Conservation (phyloP, 2,329 filamentous ascomycete species). For the Hypoxylon sp. region DNA sequence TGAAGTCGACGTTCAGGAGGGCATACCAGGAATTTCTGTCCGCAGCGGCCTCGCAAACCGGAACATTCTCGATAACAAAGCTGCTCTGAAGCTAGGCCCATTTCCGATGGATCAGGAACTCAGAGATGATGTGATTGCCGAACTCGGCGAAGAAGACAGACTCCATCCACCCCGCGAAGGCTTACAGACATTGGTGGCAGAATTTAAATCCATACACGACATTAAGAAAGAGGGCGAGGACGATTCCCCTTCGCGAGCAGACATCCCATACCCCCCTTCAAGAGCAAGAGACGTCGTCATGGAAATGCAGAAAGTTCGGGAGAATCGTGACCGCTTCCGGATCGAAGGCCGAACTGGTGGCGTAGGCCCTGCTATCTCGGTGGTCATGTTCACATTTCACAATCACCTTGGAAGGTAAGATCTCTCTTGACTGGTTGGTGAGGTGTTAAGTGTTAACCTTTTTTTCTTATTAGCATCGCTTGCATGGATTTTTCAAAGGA, state of each 20-base stretch:
- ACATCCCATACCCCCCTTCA: conserved; percentile 89
- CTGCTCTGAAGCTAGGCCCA: conserved; percentile 80
- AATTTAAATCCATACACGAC: conserved; percentile 83
- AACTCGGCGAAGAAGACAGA: conserved; percentile 88
- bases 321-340: conserved; percentile 91
- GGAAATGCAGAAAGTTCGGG: conserved; percentile 93
- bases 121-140: conserved; percentile 86
- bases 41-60: conserved; percentile 74
- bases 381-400: conserved; percentile 99
- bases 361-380: conserved; percentile 84
- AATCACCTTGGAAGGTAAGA: conserved; percentile 91
- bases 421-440: not conserved
- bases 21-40: conserved; percentile 69
- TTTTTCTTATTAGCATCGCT: conserved; percentile 73
- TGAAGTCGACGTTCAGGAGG: conserved; percentile 74
- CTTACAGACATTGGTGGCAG: conserved; percentile 81
- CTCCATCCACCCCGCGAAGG: conserved; percentile 80
- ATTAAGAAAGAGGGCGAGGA: conserved; percentile 93
- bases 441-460: conserved; percentile 17
- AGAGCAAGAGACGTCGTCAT: conserved; percentile 91
- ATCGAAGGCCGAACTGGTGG: conserved; percentile 89
- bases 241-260: conserved; percentile 82
- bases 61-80: conserved; percentile 70
- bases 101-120: conserved; percentile 87
- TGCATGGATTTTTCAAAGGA: conserved; percentile 97